A percentile compares a stretch with the other conserved stretches of the same genome.
These are phyloP conservation scores for Stephanodiscus minutulus DNA, from an alignment of 108 stramenopile genomes.

Conservation along the genomic window DNA sequence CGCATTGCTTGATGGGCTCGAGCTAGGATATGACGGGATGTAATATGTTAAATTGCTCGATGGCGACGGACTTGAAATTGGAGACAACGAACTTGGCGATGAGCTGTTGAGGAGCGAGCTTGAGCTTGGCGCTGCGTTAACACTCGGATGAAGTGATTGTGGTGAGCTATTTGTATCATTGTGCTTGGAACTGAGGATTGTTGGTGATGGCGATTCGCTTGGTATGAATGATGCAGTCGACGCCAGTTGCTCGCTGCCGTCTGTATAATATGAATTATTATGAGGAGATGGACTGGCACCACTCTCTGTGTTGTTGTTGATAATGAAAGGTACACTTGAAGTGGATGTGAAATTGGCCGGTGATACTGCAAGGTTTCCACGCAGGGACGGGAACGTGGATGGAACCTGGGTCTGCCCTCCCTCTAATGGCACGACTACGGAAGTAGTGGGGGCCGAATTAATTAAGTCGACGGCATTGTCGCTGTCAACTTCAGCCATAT, in stretches of 20 bases:
- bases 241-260: not conserved
- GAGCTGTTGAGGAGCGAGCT: not conserved
- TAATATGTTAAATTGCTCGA: not conserved
- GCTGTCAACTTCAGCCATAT: not conserved
- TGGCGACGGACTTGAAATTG: constrained; percentile 6
- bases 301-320: constrained; percentile 1
- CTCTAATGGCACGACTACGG: constrained; percentile 7
- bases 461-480: not conserved
- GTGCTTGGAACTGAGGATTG: not conserved
- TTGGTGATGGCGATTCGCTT: constrained; percentile 6
- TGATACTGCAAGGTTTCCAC: not conserved
- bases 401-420: constrained; percentile 14
- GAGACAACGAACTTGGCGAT: not conserved
- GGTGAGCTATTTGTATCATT: not conserved
- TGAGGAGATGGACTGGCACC: not conserved
- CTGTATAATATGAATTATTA: not conserved
- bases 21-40: not conserved
- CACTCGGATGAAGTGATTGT: constrained; percentile 2
- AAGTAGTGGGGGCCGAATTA: not conserved
- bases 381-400: constrained; percentile 18
- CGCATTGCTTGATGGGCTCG: not conserved
- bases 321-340: not conserved
- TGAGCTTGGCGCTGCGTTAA: not conserved
- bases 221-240: not conserved
- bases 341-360: not conserved